Evolutionary conservation across 306 rosid species (phyloP).

Genomic region (Cucurbita maxima): DNA sequence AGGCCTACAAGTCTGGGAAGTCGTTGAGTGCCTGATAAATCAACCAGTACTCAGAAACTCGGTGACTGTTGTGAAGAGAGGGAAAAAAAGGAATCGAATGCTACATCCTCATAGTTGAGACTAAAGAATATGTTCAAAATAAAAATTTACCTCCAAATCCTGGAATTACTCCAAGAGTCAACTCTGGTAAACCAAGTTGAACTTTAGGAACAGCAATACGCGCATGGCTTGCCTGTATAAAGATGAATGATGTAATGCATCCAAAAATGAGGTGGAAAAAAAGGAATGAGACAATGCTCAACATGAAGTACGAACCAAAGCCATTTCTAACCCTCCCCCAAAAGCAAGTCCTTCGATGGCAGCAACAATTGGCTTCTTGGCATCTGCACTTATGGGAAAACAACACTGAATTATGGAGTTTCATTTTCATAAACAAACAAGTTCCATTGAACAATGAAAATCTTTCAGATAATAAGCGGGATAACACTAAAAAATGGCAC

Average conservation of each 20-base stretch:
- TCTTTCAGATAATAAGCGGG: neutral
- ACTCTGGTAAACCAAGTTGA: constrained; percentile 89
- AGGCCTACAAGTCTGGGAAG: constrained; percentile 94
- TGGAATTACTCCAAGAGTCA: constrained; percentile 83
- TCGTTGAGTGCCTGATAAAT: constrained; percentile 74
- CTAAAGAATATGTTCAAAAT: constrained; percentile 1
- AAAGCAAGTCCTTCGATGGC: constrained; percentile 91
- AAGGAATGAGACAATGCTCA: neutral
- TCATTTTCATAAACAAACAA: neutral
- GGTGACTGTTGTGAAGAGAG: neutral
- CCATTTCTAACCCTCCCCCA: constrained; percentile 95
- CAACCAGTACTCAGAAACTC: constrained; percentile 17
- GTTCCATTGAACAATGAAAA: neutral
- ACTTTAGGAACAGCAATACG: constrained; percentile 75
- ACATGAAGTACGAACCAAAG: constrained; percentile 52
- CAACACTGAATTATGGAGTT: neutral
- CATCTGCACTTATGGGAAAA: constrained; percentile 34
- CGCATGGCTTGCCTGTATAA: constrained; percentile 76
- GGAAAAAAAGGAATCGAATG: neutral
- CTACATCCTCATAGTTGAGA: neutral
- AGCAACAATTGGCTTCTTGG: constrained; percentile 84
- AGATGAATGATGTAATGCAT: constrained; percentile 1
- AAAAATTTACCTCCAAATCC: constrained; percentile 78
- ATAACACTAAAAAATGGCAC: neutral
- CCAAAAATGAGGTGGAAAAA: neutral